Base-by-base conservation (phyloP, 2,329 filamentous ascomycete genomes). In the Aspergillus transmontanensis region DNA sequence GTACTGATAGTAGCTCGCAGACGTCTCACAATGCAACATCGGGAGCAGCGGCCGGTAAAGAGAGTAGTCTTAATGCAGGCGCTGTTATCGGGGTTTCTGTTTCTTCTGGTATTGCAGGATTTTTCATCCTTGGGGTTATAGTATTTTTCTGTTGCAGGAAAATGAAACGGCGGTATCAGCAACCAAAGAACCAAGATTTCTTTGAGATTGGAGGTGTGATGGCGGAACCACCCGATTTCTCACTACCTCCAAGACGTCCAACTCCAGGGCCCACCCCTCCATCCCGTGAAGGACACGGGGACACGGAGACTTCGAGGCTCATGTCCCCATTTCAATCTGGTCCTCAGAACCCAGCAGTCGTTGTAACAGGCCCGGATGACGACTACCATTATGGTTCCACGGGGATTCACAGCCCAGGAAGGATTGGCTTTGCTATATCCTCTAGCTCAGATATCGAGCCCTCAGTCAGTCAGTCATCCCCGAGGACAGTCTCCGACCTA, bases 171-270 rank as follows among this genome's bases (percentile, higher is more conserved):
- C 72, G 65, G 26, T 65, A 69, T 7, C 62, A 66, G n/a, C 39
- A 66, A 39, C 61, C 64, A 6, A 65, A 69, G 39, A 64, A 75
- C 28, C 68, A 64, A 6, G 66, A 76, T 46, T 69, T 63, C 46
- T 80, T 79, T 54, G 78, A 80, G 57, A 79, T 79, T 63, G 78
- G 77, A 30, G 78, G 77, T 2, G 60, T 68, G 12, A 79, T 79
- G 77, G 68, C 74, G 34, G 76, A 79, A 57, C 76, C 76, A 32
- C 71, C 71, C 3, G 71, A 73, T 21, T 78, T 78, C 50, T 66
- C 66, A 26, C 62, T 68, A 12, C 67, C 73, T 19, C 72, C 72
- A 28, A 68, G 60, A 59, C 65, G 60, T 21, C 73, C 71, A 57
- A 69, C 63, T 12, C 62, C 62, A 16, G 63, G 61, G 26, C 67